Conservation (phyloP, 139 green algal species). For the Marvania coccoides region DNA sequence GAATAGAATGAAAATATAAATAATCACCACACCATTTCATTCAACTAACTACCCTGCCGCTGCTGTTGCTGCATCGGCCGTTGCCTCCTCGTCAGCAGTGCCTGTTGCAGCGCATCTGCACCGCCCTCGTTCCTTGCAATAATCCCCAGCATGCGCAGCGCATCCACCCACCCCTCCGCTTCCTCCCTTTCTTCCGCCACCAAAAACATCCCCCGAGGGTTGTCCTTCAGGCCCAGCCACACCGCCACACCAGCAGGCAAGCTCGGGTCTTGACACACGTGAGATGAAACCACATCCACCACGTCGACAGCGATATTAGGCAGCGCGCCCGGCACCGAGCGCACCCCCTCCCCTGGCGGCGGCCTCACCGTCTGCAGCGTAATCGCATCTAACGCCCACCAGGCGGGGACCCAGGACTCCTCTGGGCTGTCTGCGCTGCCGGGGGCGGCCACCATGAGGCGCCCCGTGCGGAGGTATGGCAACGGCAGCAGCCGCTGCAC, state of each 20-base stretch:
- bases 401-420: neutral
- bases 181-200: neutral
- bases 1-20: no score
- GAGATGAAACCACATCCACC: neutral
- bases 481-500: neutral
- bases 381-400: neutral
- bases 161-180: slow-evolving; percentile 6
- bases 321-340: neutral
- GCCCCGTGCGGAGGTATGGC: neutral
- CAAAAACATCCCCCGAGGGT: neutral
- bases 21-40: no score
- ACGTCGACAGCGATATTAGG: neutral
- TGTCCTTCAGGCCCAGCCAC: neutral
- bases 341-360: neutral
- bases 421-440: neutral
- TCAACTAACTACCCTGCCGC: no score
- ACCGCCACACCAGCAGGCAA: neutral
- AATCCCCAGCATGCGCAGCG: neutral
- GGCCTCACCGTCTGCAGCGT: neutral
- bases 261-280: neutral
- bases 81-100: neutral
- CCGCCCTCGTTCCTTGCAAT: neutral
- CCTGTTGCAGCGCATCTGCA: neutral
- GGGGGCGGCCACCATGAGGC: neutral
- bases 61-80: no score